Conservation (phyloP, 495 filamentous ascomycete genomes). For the Peziza echinospora region DNA sequence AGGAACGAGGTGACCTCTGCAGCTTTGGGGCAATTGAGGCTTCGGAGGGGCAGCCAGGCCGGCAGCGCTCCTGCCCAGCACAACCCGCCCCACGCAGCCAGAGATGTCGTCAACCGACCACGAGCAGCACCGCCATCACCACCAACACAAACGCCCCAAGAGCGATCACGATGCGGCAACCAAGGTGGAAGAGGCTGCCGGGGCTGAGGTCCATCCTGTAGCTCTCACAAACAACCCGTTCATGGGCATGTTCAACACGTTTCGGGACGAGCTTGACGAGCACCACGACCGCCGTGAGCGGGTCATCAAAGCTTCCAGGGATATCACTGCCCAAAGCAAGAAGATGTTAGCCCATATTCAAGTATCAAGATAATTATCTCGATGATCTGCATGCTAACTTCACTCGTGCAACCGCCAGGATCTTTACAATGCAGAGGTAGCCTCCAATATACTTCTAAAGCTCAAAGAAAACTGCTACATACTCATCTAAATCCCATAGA, state of each 20-base stretch:
- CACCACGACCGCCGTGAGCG: conserved; percentile 84
- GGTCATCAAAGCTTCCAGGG: conserved; percentile 68
- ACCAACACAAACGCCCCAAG: not conserved
- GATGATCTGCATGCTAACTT: conserved; percentile 1
- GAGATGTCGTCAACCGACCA: too few relatives aligned
- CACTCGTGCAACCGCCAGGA: conserved; percentile 30
- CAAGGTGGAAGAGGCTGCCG: not conserved
- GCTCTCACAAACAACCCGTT: conserved; percentile 24
- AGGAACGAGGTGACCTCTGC: too few relatives aligned
- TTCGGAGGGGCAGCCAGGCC: not conserved
- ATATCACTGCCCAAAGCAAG: conserved; percentile 85
- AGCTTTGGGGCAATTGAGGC: too few relatives aligned
- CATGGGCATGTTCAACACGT: conserved; percentile 60
- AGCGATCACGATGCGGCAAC: not conserved
- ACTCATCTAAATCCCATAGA: not conserved
- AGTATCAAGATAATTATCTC: not conserved
- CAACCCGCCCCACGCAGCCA: not conserved
- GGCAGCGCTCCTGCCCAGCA: not conserved
- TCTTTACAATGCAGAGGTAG: conserved; percentile 83
- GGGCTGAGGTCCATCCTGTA: not conserved
- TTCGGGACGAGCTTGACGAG: conserved; percentile 74
- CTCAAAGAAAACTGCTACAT: not conserved
- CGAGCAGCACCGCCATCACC: not conserved
- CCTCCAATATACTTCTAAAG: not conserved
- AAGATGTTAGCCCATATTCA: conserved; percentile 70